Conservation (phyloP, 495 filamentous ascomycete species). For the Corynascus novoguineensis region DNA sequence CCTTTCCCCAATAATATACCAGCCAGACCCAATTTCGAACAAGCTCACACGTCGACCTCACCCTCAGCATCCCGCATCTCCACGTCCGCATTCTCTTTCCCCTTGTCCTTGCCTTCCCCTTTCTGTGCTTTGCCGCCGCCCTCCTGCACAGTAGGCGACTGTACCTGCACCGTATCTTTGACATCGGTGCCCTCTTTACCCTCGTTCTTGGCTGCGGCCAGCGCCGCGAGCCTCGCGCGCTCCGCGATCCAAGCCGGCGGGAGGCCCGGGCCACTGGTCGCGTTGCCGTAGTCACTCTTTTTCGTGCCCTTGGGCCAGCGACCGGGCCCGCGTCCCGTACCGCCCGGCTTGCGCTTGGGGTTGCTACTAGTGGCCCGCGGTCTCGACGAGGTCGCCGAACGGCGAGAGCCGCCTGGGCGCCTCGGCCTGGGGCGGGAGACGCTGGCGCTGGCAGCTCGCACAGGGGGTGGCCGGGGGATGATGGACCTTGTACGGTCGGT, state of each 20-base stretch:
- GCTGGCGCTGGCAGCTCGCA: slow-evolving; percentile 17
- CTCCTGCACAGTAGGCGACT: slow-evolving; percentile 24
- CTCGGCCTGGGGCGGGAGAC: slow-evolving; percentile 25
- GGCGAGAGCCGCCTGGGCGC: slow-evolving; percentile 21
- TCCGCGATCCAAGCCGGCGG: slow-evolving; percentile 44
- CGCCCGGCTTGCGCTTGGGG: slow-evolving; percentile 44
- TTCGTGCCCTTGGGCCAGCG: slow-evolving; percentile 53
- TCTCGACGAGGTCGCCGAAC: slow-evolving; percentile 27
- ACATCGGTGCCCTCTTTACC: slow-evolving; percentile 21
- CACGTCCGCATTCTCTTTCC: slow-evolving; percentile 14
- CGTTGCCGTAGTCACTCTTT: slow-evolving; percentile 53
- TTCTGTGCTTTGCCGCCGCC: not conserved
- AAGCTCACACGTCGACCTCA: not conserved
- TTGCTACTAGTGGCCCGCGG: slow-evolving; percentile 24
- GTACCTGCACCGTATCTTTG: slow-evolving; percentile 28
- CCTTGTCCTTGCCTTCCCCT: not conserved
- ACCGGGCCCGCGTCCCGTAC: slow-evolving; percentile 48
- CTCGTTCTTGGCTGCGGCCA: slow-evolving; percentile 8
- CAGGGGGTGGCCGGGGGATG: slow-evolving; percentile 28
- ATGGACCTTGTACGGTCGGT: slow-evolving; percentile 26
- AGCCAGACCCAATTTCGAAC: not conserved
- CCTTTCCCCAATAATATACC: not conserved
- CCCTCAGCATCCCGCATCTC: slow-evolving; percentile 19
- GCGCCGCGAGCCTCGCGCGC: slow-evolving; percentile 24
- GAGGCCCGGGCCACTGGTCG: slow-evolving; percentile 50